These are phyloP conservation scores for Pseudopithomyces chartarum DNA, from an alignment of 2,329 filamentous ascomycete genomes.

Conservation along the genomic window DNA sequence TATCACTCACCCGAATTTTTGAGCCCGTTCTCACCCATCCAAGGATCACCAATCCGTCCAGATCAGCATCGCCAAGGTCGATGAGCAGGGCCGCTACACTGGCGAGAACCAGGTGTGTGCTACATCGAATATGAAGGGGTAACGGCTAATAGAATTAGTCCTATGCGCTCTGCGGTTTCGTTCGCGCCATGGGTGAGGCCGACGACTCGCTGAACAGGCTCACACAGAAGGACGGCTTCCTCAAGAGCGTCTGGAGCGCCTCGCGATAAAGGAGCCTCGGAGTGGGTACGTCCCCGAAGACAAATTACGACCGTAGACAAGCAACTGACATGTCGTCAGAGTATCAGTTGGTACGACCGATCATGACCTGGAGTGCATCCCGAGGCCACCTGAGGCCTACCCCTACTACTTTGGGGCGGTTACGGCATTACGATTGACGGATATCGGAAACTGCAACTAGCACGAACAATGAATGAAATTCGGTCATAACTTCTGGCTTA, in stretches of 20 bases:
- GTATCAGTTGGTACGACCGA: slow-evolving; percentile 33
- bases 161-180: slow-evolving; percentile 91
- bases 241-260: slow-evolving; percentile 96
- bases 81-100: slow-evolving; percentile 88
- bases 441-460: slow-evolving; percentile 31
- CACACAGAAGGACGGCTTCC: slow-evolving; percentile 90
- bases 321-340: slow-evolving; percentile 31
- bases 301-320: not conserved
- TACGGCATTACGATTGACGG: slow-evolving; percentile 41
- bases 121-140: slow-evolving; percentile 2
- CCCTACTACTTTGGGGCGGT: slow-evolving; percentile 30
- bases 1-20: too few species aligned
- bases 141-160: slow-evolving; percentile 74
- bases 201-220: slow-evolving; percentile 97
- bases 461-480: slow-evolving; percentile 36
- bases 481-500: slow-evolving; percentile 8
- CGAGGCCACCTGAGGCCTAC: slow-evolving; percentile 34
- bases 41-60: slow-evolving; percentile 99
- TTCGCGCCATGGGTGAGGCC: slow-evolving; percentile 96
- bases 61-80: slow-evolving; percentile 96
- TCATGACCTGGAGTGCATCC: slow-evolving; percentile 32
- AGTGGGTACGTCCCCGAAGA: slow-evolving; percentile 32
- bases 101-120: slow-evolving; percentile 98
- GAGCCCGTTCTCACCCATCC: too few species aligned
- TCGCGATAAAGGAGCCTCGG: slow-evolving; percentile 53